Percentiles rank a stretch among this genome's conserved stretches.
These are phyloP conservation scores for Claviceps fusiformis DNA, from an alignment of 2,329 filamentous ascomycete genomes.

Conservation along the genomic window DNA sequence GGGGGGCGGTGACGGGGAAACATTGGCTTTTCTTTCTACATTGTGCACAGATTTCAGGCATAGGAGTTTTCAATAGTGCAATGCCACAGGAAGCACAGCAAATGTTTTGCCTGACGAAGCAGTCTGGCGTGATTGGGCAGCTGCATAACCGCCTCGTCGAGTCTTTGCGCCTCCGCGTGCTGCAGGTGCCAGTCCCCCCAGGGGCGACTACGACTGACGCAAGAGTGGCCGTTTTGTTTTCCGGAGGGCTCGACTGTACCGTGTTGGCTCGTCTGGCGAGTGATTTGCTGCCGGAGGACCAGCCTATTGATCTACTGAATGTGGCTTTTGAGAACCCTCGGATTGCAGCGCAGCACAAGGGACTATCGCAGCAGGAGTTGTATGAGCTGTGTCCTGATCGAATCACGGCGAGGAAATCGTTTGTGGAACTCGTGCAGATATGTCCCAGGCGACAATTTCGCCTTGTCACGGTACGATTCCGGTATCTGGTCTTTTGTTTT, in stretches of 20 bases:
- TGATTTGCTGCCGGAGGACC: constrained; percentile 53
- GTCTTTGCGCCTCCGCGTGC: constrained; percentile 51
- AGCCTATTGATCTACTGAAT: constrained; percentile 78
- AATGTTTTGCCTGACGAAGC: constrained; percentile 7
- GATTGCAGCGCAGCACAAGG: constrained; percentile 42
- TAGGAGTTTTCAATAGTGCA: constrained; percentile 37
- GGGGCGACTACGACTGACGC: constrained; percentile 23
- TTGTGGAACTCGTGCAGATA: constrained; percentile 54
- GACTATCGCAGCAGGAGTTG: constrained; percentile 21
- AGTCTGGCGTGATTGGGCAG: constrained; percentile 35
- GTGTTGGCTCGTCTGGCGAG: constrained; percentile 70
- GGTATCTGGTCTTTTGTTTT: no score
- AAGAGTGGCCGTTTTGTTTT: constrained; percentile 72
- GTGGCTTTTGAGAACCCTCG: constrained; percentile 94
- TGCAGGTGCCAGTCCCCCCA: constrained; percentile 49
- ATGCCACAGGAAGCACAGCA: constrained; percentile 21
- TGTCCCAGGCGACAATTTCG: constrained; percentile 66
- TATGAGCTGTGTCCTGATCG: constrained; percentile 87
- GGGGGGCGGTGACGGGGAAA: no score
- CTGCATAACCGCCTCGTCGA: constrained; percentile 42
- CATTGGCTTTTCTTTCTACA: background rate
- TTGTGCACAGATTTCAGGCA: constrained; percentile 33
- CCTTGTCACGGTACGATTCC: constrained; percentile 53
- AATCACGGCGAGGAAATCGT: constrained; percentile 68
- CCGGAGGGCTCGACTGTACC: constrained; percentile 86